Conservation (phyloP, 805 yeast species). For the Isabelozyma rhagii region DNA sequence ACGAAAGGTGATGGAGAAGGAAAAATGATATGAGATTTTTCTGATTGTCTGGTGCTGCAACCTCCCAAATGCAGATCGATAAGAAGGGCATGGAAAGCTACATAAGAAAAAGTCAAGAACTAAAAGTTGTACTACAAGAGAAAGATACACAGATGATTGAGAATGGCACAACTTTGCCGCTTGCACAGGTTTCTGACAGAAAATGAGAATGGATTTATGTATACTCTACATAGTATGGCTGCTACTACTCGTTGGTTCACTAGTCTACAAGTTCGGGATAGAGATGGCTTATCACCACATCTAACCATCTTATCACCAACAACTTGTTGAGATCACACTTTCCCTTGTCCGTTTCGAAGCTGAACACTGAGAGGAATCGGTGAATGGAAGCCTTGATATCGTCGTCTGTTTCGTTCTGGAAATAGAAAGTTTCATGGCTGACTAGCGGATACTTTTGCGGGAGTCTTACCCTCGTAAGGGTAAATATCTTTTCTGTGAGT, state of each 20-base stretch:
- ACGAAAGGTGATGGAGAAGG: not conserved
- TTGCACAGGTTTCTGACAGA: too few relatives aligned
- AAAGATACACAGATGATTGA: too few relatives aligned
- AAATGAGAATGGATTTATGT: too few relatives aligned
- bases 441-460: slow-evolving; percentile 1
- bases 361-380: slow-evolving; percentile 14
- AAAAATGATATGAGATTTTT: not conserved
- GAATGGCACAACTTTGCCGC: too few relatives aligned
- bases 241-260: too few relatives aligned
- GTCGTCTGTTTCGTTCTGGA: slow-evolving; percentile 12
- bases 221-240: too few relatives aligned
- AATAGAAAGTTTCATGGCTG: slow-evolving; percentile 5
- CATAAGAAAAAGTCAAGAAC: too few relatives aligned
- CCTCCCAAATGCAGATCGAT: not conserved
- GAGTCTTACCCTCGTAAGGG: slow-evolving; percentile 1
- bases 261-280: slow-evolving; percentile 17
- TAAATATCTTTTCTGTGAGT: slow-evolving; percentile 12
- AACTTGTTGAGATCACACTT: slow-evolving; percentile 17
- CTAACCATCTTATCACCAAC: slow-evolving; percentile 17
- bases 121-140: too few relatives aligned
- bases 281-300: slow-evolving; percentile 14
- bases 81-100: not conserved
- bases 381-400: slow-evolving; percentile 12
- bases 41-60: not conserved
- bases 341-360: slow-evolving; percentile 1